Base-by-base conservation (phyloP, 2,329 filamentous ascomycete species). In the Neonectria ditissima region DNA sequence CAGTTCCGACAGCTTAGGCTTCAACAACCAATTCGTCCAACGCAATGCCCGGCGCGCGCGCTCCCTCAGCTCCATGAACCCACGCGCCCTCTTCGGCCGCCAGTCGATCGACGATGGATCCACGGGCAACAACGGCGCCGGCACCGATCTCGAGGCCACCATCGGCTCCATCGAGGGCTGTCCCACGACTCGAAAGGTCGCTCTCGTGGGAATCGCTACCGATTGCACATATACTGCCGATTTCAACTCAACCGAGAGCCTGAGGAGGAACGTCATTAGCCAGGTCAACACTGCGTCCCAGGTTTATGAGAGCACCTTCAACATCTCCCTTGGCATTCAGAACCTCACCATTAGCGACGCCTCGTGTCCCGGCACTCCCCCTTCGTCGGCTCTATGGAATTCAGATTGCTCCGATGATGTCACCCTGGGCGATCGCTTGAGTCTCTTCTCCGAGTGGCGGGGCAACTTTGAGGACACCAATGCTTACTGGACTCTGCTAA, bases 401-500 rank as follows among this genome's bases (percentile, higher is more conserved):
- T 83, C 92, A 57, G 87, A 81, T 22, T 99, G 96, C 79, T 85
- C 83, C 62, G 76, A 81, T 63, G 82, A 83, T 32, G 80, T 85
- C 37, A 85, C 87, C 28, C 93, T 99, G 65, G 89, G 89, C 48
- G 85, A 90, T 68, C 92, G 96, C 0, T 82, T 99, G 55, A 97
- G 94, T 77, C 82, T 92, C 22, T 98, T 99, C 78, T 97, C 94
- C 1, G 80, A 84, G 51, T 99, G 96, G 96, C 89, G 96, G 68
- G 93, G 94, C 14, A 83, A 88, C 50, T 89, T 89, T 68, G 79
- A 84, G 4, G 96, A 99, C 77, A 85, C 80, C 55, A 97, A 97
- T 78, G 94, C 94, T 16, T 97, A 97, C 80, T 99, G 95, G 95
- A 97, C 92, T 3, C 83, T 97, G 30, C 84, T 97, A 74, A 94